Percentiles rank a stretch among this genome's conserved stretches.
These are phyloP conservation scores for Blastocystis sp. DNA, from an alignment of 352 stramenopile species.

Conservation along the genomic window DNA sequence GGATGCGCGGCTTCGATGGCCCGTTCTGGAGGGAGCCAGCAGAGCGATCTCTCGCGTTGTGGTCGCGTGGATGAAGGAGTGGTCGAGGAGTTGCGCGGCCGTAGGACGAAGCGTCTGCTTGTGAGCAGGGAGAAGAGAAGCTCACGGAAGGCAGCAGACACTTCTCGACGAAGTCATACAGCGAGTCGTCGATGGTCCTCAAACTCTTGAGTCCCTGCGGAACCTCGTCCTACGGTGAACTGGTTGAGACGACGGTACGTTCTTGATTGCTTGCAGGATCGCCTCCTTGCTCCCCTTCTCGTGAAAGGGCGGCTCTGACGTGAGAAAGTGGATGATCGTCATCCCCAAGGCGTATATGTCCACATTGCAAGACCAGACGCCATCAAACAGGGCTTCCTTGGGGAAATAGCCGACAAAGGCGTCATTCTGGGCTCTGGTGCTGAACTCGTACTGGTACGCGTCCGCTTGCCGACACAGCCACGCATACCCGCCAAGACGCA, in stretches of 20 bases:
- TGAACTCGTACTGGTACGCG: conserved; percentile 40
- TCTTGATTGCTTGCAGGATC: conserved; percentile 30
- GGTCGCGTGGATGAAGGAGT: conserved; percentile 20
- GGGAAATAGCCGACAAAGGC: conserved; percentile 38
- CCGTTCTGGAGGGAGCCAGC: too few species aligned
- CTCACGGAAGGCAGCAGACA: conserved; percentile 28
- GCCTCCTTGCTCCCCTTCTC: conserved; percentile 15
- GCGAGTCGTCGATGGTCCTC: neutral
- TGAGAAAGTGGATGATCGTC: conserved; percentile 50
- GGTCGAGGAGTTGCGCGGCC: conserved; percentile 10
- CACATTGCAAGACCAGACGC: neutral
- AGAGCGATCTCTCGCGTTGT: conserved; percentile 11
- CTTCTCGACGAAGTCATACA: conserved; percentile 65
- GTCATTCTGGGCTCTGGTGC: conserved; percentile 23
- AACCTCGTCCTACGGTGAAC: conserved; percentile 2
- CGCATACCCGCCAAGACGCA: conserved; percentile 25
- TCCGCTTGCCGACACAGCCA: conserved; percentile 31
- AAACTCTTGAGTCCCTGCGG: conserved; percentile 3
- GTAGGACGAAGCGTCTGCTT: conserved; percentile 37
- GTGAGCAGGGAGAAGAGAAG: neutral
- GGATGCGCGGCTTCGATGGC: too few species aligned
- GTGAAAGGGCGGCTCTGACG: neutral
- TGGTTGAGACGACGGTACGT: neutral
- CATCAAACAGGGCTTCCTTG: conserved; percentile 42
- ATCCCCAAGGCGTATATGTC: conserved; percentile 64